Base-by-base conservation (phyloP, 1,139 yeast genomes). In the Suzukiozyma palmioleophila region DNA sequence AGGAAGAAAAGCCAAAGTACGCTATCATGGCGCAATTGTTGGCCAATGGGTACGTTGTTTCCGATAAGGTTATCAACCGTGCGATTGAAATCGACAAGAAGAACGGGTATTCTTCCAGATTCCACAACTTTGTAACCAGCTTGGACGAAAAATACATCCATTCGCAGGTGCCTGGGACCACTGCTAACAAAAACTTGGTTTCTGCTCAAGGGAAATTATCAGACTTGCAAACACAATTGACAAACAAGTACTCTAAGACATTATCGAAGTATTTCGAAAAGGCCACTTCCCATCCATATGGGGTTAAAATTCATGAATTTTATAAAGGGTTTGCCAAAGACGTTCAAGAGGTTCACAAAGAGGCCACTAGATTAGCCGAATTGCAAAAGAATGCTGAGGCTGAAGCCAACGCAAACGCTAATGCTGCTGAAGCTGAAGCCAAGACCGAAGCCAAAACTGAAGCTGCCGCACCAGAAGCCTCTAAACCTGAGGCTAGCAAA, bases 1-100 rank as follows among this genome's bases (percentile, higher is more conserved):
- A 85, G 59, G 95, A 85, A 53, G 79, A 77, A 48, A 85, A 85
- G 63, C 95, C 95, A 41, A 83, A 84, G 54, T 65, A 81, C 44
- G 80, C 88, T 21, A 79, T 85, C 43, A 67, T 84, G 64, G 92
- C 94, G 1, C 92, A 85, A 60, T 75, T 83, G 51, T 69, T 85
- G 47, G 74, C 89, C 26, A 77, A 78, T 24, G 95, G 95, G 3
- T 85, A 84, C 57, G 73, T 70, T 21, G 59, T 85, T 32, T 73
- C 84, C 37, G 94, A 85, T 57, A 64, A 72, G 43, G 67, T 84
- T 35, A 68, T 84, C 39, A 73, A 76, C 41, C 74, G 74, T 54
- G 79, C 84, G 13, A 66, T 82, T 40, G 76, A 72, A 15, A 69
- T 81, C 46, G 95, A 84, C 57, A 69, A 79, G 48, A 69, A 79